Evolutionary conservation across 192 early-diverging fungal genomes (phyloP).

Genomic region (Coemansia sp.): DNA sequence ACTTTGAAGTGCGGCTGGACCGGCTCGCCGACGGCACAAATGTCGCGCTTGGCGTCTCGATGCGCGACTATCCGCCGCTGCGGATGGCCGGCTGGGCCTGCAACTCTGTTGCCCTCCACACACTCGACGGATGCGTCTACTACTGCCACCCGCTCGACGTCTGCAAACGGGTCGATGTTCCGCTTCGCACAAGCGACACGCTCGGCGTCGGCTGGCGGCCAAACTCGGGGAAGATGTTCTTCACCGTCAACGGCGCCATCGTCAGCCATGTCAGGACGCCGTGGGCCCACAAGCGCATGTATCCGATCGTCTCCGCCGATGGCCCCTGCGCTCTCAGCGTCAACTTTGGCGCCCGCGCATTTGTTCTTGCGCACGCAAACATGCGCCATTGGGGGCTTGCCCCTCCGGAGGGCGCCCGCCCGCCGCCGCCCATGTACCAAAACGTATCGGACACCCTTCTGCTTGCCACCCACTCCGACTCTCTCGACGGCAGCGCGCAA

Average conservation of each 20-base stretch:
- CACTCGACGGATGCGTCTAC: slow-evolving; percentile 64
- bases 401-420: slow-evolving; percentile 40
- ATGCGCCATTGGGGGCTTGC: slow-evolving; percentile 54
- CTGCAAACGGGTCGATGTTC: slow-evolving; percentile 54
- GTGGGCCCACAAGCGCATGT: slow-evolving; percentile 65
- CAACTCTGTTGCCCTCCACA: slow-evolving; percentile 71
- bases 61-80: slow-evolving; percentile 67
- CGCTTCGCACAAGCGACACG: slow-evolving; percentile 63
- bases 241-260: slow-evolving; percentile 71
- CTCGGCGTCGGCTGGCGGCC: slow-evolving; percentile 75
- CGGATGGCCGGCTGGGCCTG: slow-evolving; percentile 76
- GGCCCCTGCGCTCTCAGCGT: slow-evolving; percentile 46
- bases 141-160: slow-evolving; percentile 60
- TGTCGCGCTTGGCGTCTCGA: slow-evolving; percentile 70
- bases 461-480: slow-evolving; percentile 27
- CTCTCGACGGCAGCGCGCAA: neutral
- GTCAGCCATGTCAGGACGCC: slow-evolving; percentile 63
- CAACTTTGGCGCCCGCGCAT: slow-evolving; percentile 49
- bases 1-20: slow-evolving; percentile 49
- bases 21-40: slow-evolving; percentile 63
- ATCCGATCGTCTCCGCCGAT: slow-evolving; percentile 54
- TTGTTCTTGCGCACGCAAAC: slow-evolving; percentile 52
- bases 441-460: slow-evolving; percentile 66
- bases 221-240: slow-evolving; percentile 70
- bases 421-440: slow-evolving; percentile 59